Conservation (phyloP, 108 stramenopile genomes). For the Nannochloropsis gaditana region DNA sequence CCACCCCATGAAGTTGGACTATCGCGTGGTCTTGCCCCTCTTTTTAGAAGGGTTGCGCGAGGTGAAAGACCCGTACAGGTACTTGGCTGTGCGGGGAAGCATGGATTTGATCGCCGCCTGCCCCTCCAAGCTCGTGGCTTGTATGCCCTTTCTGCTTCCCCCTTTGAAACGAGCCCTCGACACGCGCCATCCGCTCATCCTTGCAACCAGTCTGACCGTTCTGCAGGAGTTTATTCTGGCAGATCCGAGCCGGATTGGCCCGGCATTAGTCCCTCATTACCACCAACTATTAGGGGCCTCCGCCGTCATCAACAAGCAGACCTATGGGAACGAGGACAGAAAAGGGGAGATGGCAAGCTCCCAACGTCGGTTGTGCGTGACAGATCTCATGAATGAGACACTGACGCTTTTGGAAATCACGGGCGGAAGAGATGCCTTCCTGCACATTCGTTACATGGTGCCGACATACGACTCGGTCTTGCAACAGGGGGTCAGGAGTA, state of each 20-base stretch:
- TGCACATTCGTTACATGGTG: constrained; percentile 9
- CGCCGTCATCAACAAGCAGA: constrained; percentile 15
- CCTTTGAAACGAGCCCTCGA: constrained; percentile 51
- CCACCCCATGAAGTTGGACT: constrained; percentile 33
- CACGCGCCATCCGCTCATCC: constrained; percentile 45
- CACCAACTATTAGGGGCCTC: neutral
- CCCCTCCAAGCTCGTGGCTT: constrained; percentile 49
- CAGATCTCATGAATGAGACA: constrained; percentile 5
- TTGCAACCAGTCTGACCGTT: constrained; percentile 45
- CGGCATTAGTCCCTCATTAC: constrained; percentile 18
- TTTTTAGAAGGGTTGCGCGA: constrained; percentile 53
- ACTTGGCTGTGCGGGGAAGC: constrained; percentile 46
- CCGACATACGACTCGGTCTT: constrained; percentile 8
- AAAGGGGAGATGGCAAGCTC: neutral
- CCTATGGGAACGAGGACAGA: neutral
- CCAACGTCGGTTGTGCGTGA: neutral
- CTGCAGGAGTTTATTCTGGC: neutral
- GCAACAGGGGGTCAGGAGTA: no score
- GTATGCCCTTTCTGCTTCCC: constrained; percentile 48
- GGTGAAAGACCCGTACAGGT: constrained; percentile 52
- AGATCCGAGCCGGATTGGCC: constrained; percentile 16
- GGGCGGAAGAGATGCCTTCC: constrained; percentile 1
- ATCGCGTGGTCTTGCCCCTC: constrained; percentile 49
- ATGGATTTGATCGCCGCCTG: constrained; percentile 50
- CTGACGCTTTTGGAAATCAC: neutral